Evolutionary conservation across 2,329 filamentous ascomycete genomes (phyloP).

Genomic region (Colletotrichum echinochloae): DNA sequence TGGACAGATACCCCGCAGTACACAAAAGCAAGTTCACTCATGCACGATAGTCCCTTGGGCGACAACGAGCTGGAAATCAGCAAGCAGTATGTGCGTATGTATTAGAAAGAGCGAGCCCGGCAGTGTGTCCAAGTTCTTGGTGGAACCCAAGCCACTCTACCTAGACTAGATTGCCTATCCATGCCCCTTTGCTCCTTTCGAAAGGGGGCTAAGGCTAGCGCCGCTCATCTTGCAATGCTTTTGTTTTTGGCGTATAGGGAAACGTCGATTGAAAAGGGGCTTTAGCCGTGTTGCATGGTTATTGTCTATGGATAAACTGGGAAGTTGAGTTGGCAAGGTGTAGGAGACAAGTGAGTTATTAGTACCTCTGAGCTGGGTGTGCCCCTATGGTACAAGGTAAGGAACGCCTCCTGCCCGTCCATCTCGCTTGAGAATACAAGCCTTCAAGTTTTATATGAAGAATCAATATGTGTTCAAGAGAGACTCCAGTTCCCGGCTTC

Average conservation of each 20-base stretch:
- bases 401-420: neutral
- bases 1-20: constrained; percentile 16
- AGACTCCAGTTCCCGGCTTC: neutral
- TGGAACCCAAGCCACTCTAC: neutral
- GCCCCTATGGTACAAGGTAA: neutral
- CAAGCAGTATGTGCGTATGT: neutral
- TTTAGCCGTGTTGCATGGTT: too few relatives aligned
- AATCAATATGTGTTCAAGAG: neutral
- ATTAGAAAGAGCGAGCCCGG: neutral
- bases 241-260: neutral
- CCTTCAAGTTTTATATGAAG: neutral
- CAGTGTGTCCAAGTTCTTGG: too few relatives aligned
- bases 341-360: neutral
- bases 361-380: neutral
- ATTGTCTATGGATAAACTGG: neutral
- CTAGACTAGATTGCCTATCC: neutral
- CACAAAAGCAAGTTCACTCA: constrained; percentile 1
- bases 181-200: neutral
- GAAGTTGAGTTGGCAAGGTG: neutral
- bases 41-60: neutral
- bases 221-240: neutral
- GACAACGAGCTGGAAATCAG: neutral
- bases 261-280: neutral
- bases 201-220: neutral
- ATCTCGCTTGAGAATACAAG: too few relatives aligned